Evolutionary conservation across 169 alveolate species (phyloP).

Genomic region (Eimeria nieschulzi): DNA sequence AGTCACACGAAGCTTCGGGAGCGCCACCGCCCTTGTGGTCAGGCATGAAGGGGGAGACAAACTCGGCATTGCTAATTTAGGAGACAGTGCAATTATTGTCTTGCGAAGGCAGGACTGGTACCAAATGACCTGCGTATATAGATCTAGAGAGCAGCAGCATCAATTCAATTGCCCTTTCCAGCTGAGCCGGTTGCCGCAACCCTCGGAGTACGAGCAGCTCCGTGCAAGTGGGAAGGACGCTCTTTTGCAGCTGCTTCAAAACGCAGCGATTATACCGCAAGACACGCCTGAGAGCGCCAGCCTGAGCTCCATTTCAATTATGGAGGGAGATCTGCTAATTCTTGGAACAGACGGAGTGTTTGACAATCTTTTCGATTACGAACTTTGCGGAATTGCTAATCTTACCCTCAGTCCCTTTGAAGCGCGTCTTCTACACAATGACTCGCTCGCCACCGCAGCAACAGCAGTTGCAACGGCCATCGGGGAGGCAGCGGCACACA

Average conservation of each 20-base stretch:
- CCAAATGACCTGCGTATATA: conserved; percentile 59
- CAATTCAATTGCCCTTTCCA: conserved; percentile 88
- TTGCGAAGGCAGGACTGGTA: conserved; percentile 75
- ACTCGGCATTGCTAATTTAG: conserved; percentile 80
- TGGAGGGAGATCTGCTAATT: not conserved
- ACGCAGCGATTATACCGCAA: conserved; percentile 78
- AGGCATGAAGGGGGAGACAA: conserved; percentile 77
- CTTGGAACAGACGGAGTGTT: conserved; percentile 81
- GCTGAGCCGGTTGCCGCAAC: conserved; percentile 82
- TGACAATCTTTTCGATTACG: conserved; percentile 81
- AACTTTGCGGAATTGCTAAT: conserved; percentile 80
- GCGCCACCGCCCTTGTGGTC: conserved; percentile 82
- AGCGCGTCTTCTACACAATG: conserved; percentile 74
- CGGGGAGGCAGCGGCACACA: conserved; percentile 80
- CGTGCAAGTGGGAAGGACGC: conserved; percentile 75
- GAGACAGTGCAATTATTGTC: conserved; percentile 81
- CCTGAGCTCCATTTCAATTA: not conserved
- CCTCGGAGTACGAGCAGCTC: conserved; percentile 77
- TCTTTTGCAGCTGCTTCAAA: conserved; percentile 77
- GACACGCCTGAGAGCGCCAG: conserved; percentile 75
- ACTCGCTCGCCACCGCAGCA: conserved; percentile 69
- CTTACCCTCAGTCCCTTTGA: conserved; percentile 80
- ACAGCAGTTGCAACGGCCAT: conserved; percentile 78
- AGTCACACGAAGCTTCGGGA: conserved; percentile 80
- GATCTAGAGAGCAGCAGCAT: conserved; percentile 85